Conservation (phyloP, 1,139 yeast genomes). For the Kluyveromyces marxianus region DNA sequence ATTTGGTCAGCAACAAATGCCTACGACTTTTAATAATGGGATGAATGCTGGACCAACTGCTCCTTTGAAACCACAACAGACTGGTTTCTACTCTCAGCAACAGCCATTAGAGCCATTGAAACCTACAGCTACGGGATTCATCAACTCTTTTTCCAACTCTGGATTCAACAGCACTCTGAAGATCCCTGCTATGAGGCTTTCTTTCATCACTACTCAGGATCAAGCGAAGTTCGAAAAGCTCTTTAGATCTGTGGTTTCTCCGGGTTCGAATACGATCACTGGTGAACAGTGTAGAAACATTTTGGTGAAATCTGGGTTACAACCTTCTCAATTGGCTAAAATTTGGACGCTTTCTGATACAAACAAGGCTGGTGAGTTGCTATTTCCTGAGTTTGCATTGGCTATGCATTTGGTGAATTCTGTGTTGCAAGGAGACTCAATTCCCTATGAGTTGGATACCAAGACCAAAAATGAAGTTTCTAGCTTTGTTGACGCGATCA, state of each 20-base stretch:
- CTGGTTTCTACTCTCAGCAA: slow-evolving; percentile 32
- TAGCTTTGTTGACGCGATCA: slow-evolving; percentile 82
- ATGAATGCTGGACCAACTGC: slow-evolving; percentile 1
- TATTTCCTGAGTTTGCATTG: slow-evolving; percentile 92
- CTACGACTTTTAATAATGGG: slow-evolving; percentile 2
- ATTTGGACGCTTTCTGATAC: slow-evolving; percentile 91
- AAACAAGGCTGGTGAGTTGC: slow-evolving; percentile 70
- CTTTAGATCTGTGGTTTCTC: slow-evolving; percentile 69
- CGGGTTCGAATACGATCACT: slow-evolving; percentile 66
- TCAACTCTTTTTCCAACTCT: slow-evolving; percentile 31
- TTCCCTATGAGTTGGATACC: slow-evolving; percentile 67
- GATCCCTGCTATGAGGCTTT: slow-evolving; percentile 62
- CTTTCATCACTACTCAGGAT: slow-evolving; percentile 78
- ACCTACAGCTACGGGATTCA: slow-evolving; percentile 34
- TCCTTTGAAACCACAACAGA: slow-evolving; percentile 32
- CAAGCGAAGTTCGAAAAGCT: slow-evolving; percentile 79
- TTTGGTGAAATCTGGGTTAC: slow-evolving; percentile 69
- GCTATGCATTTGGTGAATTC: slow-evolving; percentile 83
- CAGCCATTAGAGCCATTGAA: slow-evolving; percentile 30
- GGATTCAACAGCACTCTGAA: slow-evolving; percentile 38
- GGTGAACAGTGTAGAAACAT: slow-evolving; percentile 78
- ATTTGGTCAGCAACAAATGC: slow-evolving; percentile 14
- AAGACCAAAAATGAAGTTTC: slow-evolving; percentile 76
- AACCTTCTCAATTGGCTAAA: slow-evolving; percentile 70
- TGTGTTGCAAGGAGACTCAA: slow-evolving; percentile 66